Base-by-base conservation (phyloP, 2,329 filamentous ascomycete species). In the Xylaria sp. region DNA sequence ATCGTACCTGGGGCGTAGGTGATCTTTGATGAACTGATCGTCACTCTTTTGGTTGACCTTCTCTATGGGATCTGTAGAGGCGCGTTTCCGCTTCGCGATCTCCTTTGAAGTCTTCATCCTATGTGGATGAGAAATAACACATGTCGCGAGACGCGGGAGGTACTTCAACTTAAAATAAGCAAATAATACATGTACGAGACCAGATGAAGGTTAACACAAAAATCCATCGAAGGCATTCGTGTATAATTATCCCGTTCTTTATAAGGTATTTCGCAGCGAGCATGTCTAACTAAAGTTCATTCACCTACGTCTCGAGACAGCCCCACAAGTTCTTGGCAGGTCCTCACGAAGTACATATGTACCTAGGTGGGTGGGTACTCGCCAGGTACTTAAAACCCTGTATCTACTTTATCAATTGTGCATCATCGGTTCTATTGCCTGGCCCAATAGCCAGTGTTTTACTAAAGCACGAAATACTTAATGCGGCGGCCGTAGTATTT, bases 21-120 rank as follows among this genome's bases (percentile, higher is more conserved):
- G 86, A 15, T 84, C 79, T 25, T 75, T 71, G 18, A 86, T 73
- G 72, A 90, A 90, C 0, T 82, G 80, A 0, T 82, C 79, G 60
- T 89, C 82, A 0, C 77, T 75, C 69, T 84, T 84, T 28, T 73
- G 73, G 69, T 88, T 88, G 20, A 84, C 86, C 31, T 73, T 72
- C 28, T 87, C 84, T 46, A 90, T 83, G 0, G 81, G 79, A 59
- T 79, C 78, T 1, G 76, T 74, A 10, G 69, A 57, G 15, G 74
- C 74, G 54, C 76, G 74, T 59, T 69, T 76, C 33, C 79, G 78
- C 64, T 78, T 80, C 13, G 66, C 60, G 41, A 23, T 70, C 62
- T 71, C 62, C 54, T 72, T 67, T 55, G 70, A 28, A 55, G 68
- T 28, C 49, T 72, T 72, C 75, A 75, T 75, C 8, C 31, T 39